Percentiles rank a stretch among this genome's conserved stretches.
Conservation (phyloP, 2,329 filamentous ascomycete genomes). For the Clonostachys byssicola region DNA sequence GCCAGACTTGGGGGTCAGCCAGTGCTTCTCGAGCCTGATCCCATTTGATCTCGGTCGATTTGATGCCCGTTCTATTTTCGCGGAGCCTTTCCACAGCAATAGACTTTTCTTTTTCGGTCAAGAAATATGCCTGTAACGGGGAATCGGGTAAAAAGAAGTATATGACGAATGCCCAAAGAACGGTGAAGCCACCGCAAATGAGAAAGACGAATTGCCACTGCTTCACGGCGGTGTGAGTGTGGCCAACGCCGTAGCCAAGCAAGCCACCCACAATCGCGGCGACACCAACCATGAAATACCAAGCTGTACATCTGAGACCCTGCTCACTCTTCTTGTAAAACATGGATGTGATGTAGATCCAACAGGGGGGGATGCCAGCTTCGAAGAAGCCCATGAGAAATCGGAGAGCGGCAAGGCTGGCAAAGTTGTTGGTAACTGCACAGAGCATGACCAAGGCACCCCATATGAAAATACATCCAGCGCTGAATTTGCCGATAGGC, state of each 20-base stretch:
- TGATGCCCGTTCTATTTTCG: conserved; percentile 45
- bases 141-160: conserved; percentile 44
- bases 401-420: conserved; percentile 40
- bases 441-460: conserved; percentile 38
- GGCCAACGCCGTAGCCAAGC: conserved; percentile 51
- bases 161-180: conserved; percentile 44
- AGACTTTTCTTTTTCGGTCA: conserved; percentile 46
- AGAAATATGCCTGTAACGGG: conserved; percentile 52
- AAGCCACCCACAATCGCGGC: conserved; percentile 29
- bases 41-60: conserved; percentile 42
- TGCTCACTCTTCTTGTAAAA: conserved; percentile 51
- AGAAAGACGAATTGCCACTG: conserved; percentile 58
- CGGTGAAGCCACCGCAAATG: conserved; percentile 44
- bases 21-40: conserved; percentile 49
- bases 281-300: conserved; percentile 34
- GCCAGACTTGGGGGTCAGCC: conserved; percentile 55
- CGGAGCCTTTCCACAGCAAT: conserved; percentile 41
- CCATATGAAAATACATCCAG: conserved; percentile 43
- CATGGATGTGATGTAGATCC: conserved; percentile 50
- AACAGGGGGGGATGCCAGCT: conserved; percentile 46
- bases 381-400: conserved; percentile 51
- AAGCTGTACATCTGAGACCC: too few relatives aligned
- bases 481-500: conserved; percentile 40
- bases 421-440: conserved; percentile 39
- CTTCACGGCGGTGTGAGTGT: conserved; percentile 29